These are phyloP conservation scores for Metschnikowia borealis DNA, from an alignment of 805 yeast genomes.

Conservation along the genomic window DNA sequence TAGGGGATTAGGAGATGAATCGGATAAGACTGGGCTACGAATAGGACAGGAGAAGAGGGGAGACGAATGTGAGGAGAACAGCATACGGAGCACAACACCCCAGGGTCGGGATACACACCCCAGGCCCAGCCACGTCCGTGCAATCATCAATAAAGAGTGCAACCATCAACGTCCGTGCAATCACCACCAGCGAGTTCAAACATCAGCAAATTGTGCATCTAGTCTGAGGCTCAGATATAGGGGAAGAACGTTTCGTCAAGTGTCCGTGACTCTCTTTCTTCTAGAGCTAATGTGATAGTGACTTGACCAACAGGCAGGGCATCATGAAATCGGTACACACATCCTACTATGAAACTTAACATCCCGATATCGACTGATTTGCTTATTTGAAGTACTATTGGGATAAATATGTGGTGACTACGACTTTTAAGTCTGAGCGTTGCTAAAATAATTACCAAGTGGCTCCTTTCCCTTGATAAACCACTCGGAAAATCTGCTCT, in stretches of 20 bases:
- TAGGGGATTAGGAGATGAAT: no score
- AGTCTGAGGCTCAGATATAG: conserved; percentile 18
- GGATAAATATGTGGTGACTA: neutral
- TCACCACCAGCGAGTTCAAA: neutral
- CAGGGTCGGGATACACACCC: conserved; percentile 28
- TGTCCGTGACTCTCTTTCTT: conserved; percentile 2
- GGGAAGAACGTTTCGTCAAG: conserved; percentile 9
- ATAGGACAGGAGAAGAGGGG: no score
- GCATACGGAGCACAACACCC: conserved; percentile 23
- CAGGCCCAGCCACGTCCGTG: conserved; percentile 6
- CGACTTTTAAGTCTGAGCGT: neutral
- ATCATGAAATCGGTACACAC: neutral
- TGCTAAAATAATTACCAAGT: conserved; percentile 49
- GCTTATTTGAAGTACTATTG: no score
- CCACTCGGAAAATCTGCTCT: conserved; percentile 67
- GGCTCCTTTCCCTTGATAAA: conserved; percentile 55
- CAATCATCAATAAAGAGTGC: conserved; percentile 1
- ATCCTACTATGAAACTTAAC: no score
- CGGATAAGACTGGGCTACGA: conserved; percentile 29
- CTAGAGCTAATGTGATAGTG: conserved; percentile 18
- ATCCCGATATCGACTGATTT: no score
- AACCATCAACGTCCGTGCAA: neutral
- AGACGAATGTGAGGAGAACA: no score
- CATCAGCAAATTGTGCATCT: conserved; percentile 6
- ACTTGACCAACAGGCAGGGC: neutral